Base-by-base conservation (phyloP, 352 stramenopile species). In the Globisporangium acanthophoron region DNA sequence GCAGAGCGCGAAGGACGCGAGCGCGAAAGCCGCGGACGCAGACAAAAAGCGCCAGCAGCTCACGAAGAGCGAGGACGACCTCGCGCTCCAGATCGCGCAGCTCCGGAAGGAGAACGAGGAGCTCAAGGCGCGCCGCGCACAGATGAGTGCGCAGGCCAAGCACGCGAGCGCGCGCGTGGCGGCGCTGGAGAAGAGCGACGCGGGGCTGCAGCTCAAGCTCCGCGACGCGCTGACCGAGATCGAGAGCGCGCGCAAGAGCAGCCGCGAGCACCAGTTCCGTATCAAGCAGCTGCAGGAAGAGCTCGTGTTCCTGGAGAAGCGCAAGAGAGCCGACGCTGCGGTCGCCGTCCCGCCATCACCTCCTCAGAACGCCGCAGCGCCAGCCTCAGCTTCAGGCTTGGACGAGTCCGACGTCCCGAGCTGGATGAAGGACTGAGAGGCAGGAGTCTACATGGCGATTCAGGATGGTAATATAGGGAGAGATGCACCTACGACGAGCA, bases 211-310 rank as follows among this genome's bases (percentile, higher is more conserved):
- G 9, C 54, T 60, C 8, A 80, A 78, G 41, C 58, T 80, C 12
- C 58, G 74, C 35, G 71, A 85, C n/a, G 67, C 65, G 2, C 39
- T 47, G 1, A 52, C 69, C 13, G 78, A 89, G 55, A 52, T 91
- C 12, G 69, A 86, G 48, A 67, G 57, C 37, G 69, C 76, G 12
- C 71, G 65, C 24, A 87, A 84, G 40, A 77, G 62, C 52, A 72
- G 63, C 43, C 78, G 78, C 15, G 75, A 87, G 57, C 61, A 63
- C 29, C 74, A 86, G 35, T 91, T 91, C 54, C 78, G 78, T 29
- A 72, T 74, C 56, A 75, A 81, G 45, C 76, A 91, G 64, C 69
- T 91, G 3, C 74, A 88, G 56, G 80, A 91, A 64, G 78, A 91
- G 62, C 58, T 84, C 31, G 56, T 78, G 29, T 89, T 86, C 45